Evolutionary conservation across 495 filamentous ascomycete genomes (phyloP), one percentile per base, ranked within the genome.

Genomic region (Mytilinidion resinicola): DNA sequence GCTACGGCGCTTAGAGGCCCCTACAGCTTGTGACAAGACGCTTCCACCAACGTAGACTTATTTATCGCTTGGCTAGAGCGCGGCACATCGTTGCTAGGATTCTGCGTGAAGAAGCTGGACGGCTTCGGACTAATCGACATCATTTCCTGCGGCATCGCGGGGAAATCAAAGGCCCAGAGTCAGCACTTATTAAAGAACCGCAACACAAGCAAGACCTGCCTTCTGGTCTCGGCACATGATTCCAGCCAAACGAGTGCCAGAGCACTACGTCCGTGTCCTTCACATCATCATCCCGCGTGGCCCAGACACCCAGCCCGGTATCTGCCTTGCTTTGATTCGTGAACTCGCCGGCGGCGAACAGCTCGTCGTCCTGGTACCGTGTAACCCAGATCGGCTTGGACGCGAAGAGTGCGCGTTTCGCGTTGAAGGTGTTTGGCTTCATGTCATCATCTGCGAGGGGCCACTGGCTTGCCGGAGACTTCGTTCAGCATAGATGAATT

Each of bases 191-290:
- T 6, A 6, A 6, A 30, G 6, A 3, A 30, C 25, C 2, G 25
- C 25, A 30, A 6, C 25, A 30, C 25, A 30, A 6, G 25, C 25
- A 30, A 30, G 25, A 30, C 25, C 25, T 30, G 6, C 25, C 25
- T 30, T 30, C 25, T 30, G 25, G 25, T 30, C 25, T 30, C 25
- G 25, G 25, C 25, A 30, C 25, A 30, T 30, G 25, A 3, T 2
- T 67, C 36, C 57, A 58, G 19, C 65, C 67, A 30, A 65, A 69
- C 3, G 61, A 60, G 39, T 55, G 56, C 67, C 67, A 70, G 0
- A 70, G 48, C 37, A 70, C 67, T 21, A 70, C 52, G 36, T 70
- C 65, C 51, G 61, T 51, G 44, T 68, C 38, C 49, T 47, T 43
- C 11, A 62, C 61, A 41, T 58, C 44, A 17, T 59, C 54, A 20